Base-by-base conservation (phyloP, 2,329 filamentous ascomycete genomes). In the Lomentospora prolificans region DNA sequence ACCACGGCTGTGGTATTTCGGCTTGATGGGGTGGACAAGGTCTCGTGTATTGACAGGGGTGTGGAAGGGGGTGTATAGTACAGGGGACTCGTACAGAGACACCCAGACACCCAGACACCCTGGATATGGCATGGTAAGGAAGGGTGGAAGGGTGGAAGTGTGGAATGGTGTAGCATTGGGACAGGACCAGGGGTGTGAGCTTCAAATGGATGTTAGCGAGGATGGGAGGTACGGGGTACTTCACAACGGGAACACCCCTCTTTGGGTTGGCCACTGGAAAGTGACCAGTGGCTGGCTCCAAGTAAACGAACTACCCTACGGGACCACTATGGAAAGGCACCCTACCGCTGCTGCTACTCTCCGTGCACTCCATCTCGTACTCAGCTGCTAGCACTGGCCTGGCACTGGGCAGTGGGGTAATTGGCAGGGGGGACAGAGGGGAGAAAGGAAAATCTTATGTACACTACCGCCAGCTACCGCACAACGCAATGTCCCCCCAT, bases 1-100 rank as follows among this genome's bases (percentile, higher is more conserved):
- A 55, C 53, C 53, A 55, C 53, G 53, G 53, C 53, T 55, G 53
- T 55, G 53, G 53, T 55, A 55, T 48, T 44, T 55, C 53, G 53
- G 53, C 53, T 50, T 50, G 53, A 48, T 55, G 41, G 41, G 41
- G 53, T 44, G 41, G 39, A 55, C 53, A 55, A 55, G 53, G 53
- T 55, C 53, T 55, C 53, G 53, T 55, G 44, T 33, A 31, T 22
- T 27, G 53, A 27, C 28, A 52, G 50, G 50, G 50, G 50, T 28
- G 28, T n/a, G 24, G 48, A 28, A n/a, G 24, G 24, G 48, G 24
- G 48, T 28, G 48, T 14, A 51, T 12, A 51, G 8, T 27, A 31
- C 9, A 19, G 14, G 48, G 17, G n/a, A 22, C 27, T 46, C 10
- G 41, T 46, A 22, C 41, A 46, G 41, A 46, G 41, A 46, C 41